Percentiles rank a stretch among this genome's conserved stretches.
Conservation (phyloP, 495 filamentous ascomycete genomes). For the Trichoderma asperelloides region DNA sequence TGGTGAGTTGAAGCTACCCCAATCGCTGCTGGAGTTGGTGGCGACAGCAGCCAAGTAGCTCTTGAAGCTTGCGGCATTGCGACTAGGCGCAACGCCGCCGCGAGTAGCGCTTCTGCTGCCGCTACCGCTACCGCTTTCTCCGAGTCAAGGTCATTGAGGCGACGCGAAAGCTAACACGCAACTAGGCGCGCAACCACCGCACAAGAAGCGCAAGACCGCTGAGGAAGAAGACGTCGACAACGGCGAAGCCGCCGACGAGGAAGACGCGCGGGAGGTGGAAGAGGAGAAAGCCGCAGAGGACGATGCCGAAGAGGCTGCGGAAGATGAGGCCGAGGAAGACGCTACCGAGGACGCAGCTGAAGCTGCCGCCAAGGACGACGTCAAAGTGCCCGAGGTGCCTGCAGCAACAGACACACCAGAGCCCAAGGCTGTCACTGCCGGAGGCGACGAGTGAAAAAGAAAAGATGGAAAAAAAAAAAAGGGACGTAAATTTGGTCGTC, state of each 20-base stretch:
- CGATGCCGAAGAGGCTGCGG: constrained; percentile 27
- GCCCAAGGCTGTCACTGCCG: constrained; percentile 22
- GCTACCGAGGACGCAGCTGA: constrained; percentile 6
- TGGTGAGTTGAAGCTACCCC: constrained; percentile 22
- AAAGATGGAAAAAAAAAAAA: background rate
- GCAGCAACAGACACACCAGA: background rate
- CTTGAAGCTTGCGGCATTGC: background rate
- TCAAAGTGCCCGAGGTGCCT: background rate
- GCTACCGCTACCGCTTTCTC: background rate
- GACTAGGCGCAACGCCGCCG: background rate
- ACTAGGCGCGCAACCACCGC: constrained; percentile 21
- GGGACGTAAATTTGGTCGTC: background rate
- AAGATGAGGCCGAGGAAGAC: constrained; percentile 22
- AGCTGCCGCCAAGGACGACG: background rate
- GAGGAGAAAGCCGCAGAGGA: constrained; percentile 30
- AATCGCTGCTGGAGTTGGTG: background rate
- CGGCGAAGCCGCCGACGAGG: constrained; percentile 12
- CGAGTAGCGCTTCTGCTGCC: background rate
- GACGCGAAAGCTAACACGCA: background rate
- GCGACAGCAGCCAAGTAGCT: background rate
- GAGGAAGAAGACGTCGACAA: constrained; percentile 16
- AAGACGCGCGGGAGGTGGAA: constrained; percentile 22
- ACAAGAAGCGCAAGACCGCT: constrained; percentile 26
- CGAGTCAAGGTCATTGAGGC: background rate
- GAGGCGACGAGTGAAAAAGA: constrained; percentile 61